Evolutionary conservation across 179 eudicot genomes (phyloP).

Genomic region (Beta corolliflora): DNA sequence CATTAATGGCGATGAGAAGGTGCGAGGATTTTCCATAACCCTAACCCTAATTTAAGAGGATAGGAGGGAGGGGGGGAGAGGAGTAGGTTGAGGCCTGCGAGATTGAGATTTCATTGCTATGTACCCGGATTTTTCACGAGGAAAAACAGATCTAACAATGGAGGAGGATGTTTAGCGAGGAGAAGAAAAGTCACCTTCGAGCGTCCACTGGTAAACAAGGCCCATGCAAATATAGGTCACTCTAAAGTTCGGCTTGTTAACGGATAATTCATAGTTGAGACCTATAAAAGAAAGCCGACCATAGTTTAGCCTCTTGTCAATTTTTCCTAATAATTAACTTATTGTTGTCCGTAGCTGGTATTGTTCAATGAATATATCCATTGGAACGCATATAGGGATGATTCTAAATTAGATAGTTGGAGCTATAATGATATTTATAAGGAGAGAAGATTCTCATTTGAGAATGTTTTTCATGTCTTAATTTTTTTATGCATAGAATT

Average conservation of each 20-base stretch:
- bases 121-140: too few relatives aligned
- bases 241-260: too few relatives aligned
- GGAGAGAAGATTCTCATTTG: background rate
- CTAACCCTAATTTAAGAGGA: slow-evolving; percentile 20
- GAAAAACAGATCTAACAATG: too few relatives aligned
- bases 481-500: background rate
- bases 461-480: background rate
- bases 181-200: too few relatives aligned
- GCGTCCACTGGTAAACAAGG: too few relatives aligned
- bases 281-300: too few relatives aligned
- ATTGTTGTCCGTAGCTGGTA: background rate
- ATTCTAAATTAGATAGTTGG: background rate
- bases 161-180: too few relatives aligned
- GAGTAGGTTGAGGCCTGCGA: background rate
- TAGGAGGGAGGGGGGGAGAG: background rate
- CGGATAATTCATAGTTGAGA: too few relatives aligned
- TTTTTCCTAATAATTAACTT: too few relatives aligned
- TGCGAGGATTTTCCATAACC: slow-evolving; percentile 26
- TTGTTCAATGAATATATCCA: background rate
- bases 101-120: slow-evolving; percentile 1
- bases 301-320: too few relatives aligned
- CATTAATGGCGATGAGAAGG: background rate
- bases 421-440: background rate
- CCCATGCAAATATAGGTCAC: too few relatives aligned
- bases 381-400: background rate